Conservation (phyloP, 495 filamentous ascomycete genomes). For the Talaromyces thailandensis region DNA sequence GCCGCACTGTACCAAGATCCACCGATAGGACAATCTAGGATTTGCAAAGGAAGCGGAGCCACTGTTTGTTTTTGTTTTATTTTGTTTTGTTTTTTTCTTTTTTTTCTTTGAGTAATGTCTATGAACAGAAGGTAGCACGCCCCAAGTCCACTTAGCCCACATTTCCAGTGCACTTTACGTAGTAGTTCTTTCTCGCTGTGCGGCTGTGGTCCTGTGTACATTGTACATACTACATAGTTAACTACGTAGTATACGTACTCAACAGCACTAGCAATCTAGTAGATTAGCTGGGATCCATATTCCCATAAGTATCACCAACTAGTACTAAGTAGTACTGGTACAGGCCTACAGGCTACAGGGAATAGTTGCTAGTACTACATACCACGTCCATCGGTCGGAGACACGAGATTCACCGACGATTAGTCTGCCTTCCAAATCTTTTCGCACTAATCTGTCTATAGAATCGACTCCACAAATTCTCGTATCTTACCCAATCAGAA, state of each 20-base stretch:
- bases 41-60: background rate
- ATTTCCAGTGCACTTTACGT: background rate
- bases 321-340: too few species aligned
- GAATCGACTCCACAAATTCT: background rate
- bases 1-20: background rate
- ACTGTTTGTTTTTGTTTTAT: background rate
- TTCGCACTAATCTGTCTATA: background rate
- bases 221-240: too few species aligned
- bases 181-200: background rate
- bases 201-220: too few species aligned
- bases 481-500: background rate
- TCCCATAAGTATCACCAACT: too few species aligned
- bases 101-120: constrained; percentile 1
- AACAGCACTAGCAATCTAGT: background rate
- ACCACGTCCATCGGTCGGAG: background rate
- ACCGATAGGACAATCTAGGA: background rate
- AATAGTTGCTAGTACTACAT: too few species aligned
- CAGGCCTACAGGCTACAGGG: background rate
- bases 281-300: background rate
- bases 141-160: background rate
- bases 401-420: background rate
- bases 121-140: background rate
- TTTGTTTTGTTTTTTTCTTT: too few species aligned
- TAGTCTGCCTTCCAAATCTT: background rate
- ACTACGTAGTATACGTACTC: too few species aligned